A percentile compares a stretch with the other conserved stretches of the same genome.
These are phyloP conservation scores for Kwoniella shivajii DNA, from an alignment of 1,284 basidiomycete genomes.

Conservation along the genomic window DNA sequence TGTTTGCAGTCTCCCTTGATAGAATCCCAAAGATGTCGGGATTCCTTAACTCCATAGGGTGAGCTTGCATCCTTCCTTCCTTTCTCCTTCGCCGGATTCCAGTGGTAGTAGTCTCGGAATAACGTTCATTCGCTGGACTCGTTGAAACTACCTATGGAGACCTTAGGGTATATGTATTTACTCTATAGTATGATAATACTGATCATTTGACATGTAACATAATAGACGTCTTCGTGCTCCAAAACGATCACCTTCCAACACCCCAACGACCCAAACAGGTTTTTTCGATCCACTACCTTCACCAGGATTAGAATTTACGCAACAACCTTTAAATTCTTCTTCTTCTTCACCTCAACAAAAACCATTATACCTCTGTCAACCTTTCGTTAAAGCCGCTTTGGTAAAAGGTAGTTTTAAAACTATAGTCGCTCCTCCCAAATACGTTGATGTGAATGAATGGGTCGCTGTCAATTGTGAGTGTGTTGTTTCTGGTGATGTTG, in stretches of 20 bases:
- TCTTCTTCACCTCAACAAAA: slow-evolving; percentile 27
- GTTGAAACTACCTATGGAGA: too few relatives aligned
- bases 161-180: too few relatives aligned
- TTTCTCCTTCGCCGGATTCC: neutral
- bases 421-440: slow-evolving; percentile 95
- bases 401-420: slow-evolving; percentile 99
- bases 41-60: slow-evolving; percentile 53
- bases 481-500: neutral
- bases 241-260: slow-evolving; percentile 43
- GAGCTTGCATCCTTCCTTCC: slow-evolving; percentile 21
- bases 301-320: slow-evolving; percentile 38
- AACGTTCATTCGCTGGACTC: neutral
- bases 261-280: slow-evolving; percentile 25
- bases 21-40: slow-evolving; percentile 39
- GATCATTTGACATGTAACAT: neutral
- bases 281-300: slow-evolving; percentile 50
- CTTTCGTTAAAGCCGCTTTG: slow-evolving; percentile 93
- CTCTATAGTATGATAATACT: too few relatives aligned
- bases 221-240: slow-evolving; percentile 51
- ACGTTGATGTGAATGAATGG: slow-evolving; percentile 98
- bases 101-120: neutral
- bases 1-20: neutral
- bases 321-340: slow-evolving; percentile 17
- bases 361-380: slow-evolving; percentile 87
- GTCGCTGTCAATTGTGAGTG: slow-evolving; percentile 90